Evolutionary conservation across 1,284 basidiomycete genomes (phyloP).

Genomic region (Moniliophthora roreri): DNA sequence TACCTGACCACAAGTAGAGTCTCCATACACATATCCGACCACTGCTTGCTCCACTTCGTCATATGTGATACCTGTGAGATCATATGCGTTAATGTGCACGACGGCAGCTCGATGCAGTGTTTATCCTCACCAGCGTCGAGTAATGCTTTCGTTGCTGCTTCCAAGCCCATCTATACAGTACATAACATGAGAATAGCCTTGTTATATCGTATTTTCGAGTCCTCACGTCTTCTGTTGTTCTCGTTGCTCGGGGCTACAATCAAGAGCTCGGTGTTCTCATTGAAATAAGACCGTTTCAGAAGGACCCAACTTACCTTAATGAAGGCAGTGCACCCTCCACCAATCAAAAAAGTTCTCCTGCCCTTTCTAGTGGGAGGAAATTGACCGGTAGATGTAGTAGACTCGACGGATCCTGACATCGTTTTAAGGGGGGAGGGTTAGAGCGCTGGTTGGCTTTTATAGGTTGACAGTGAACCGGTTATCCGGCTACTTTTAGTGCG

Average conservation of each 20-base stretch:
- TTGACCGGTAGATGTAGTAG: too few species aligned
- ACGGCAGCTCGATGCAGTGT: neutral
- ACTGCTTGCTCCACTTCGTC: conserved; percentile 75
- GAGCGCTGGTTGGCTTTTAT: too few species aligned
- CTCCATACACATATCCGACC: conserved; percentile 81
- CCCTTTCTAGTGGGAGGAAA: conserved; percentile 23
- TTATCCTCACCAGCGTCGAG: conserved; percentile 69
- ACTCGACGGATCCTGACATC: too few species aligned
- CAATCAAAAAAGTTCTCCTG: conserved; percentile 68
- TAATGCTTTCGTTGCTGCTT: conserved; percentile 83
- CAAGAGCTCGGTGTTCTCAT: neutral
- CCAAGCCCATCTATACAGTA: conserved; percentile 65
- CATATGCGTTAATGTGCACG: neutral
- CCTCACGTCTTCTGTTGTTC: conserved; percentile 67
- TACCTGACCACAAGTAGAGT: conserved; percentile 81
- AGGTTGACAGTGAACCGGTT: too few species aligned
- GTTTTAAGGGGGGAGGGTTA: too few species aligned
- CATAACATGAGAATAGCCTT: conserved; percentile 7
- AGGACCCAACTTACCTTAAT: conserved; percentile 54
- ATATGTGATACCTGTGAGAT: conserved; percentile 73
- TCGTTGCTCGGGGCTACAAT: conserved; percentile 57
- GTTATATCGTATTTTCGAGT: neutral
- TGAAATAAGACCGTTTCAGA: neutral
- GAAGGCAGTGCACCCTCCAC: conserved; percentile 80
- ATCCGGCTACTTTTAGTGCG: too few species aligned